Evolutionary conservation across 495 filamentous ascomycete genomes (phyloP), one percentile per base, ranked within the genome.

Genomic region (Aspergillus mulundensis): DNA sequence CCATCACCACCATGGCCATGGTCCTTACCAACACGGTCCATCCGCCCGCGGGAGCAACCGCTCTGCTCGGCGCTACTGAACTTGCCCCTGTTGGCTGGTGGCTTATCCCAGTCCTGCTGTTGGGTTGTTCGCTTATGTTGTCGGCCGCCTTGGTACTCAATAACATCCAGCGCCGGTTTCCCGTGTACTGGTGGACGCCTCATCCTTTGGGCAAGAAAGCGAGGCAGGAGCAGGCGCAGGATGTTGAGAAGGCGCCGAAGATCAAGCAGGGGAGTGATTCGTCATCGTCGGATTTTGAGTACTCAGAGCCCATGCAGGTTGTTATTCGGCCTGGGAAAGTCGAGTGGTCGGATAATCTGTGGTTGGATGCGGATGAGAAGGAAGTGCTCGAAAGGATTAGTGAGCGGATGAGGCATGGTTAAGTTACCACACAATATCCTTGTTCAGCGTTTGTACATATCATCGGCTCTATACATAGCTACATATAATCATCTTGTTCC

Each of bases 41-140:
- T 64, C 92, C 92, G 6, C 92, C 92, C 0, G 92, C 90, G 0
- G 92, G 92, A 7, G 92, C 92, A 3, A 95, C 90, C 0, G 90
- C 92, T 0, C 70, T 97, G 1, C 72, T 96, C 18, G 89, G 89
- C 0, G 88, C 87, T 2, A 79, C 86, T 0, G 81, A 87, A 44
- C 70, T 85, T 0, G 71, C 77, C 15, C 65, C 62, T 0, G 68
- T 96, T 50, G 90, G 88, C 5, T 96, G 90, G 90, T 82, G 79
- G 36, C 68, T 94, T 30, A 67, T 94, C 4, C 80, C 84, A 0
- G 68, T 91, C 6, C 78, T 95, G 32, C 56, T 88, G 57, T 70
- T 93, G 28, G 86, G 84, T 0, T 81, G 79, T 38, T 64, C 60
- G 1, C 60, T 95, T 40, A 90, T 94, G 83, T 70, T 87, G 42